Evolutionary conservation across 768 basidiomycete species (phyloP).

Genomic region (Inosperma sp.): DNA sequence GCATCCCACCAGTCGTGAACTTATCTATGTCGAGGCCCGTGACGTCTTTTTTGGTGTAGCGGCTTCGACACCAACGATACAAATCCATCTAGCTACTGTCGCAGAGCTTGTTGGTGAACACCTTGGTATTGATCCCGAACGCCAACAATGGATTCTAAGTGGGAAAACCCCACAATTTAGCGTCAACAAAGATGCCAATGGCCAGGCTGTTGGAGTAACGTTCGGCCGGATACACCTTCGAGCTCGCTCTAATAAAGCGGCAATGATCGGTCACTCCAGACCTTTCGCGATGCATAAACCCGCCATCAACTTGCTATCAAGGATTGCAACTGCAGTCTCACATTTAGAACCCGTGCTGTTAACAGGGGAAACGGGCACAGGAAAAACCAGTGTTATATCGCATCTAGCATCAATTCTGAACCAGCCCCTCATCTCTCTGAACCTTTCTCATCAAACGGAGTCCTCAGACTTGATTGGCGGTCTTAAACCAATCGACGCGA

Average conservation of each 20-base stretch:
- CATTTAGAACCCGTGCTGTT: slow-evolving; percentile 81
- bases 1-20: slow-evolving; percentile 76
- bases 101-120: slow-evolving; percentile 53
- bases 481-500: slow-evolving; percentile 92
- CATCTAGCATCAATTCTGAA: slow-evolving; percentile 78
- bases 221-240: slow-evolving; percentile 60
- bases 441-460: slow-evolving; percentile 95
- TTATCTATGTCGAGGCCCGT: slow-evolving; percentile 80
- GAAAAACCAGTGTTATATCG: slow-evolving; percentile 91
- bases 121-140: slow-evolving; percentile 65
- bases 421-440: slow-evolving; percentile 78
- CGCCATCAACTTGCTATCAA: slow-evolving; percentile 71
- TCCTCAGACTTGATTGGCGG: slow-evolving; percentile 92
- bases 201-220: slow-evolving; percentile 49
- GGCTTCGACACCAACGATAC: slow-evolving; percentile 47
- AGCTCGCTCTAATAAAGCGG: slow-evolving; percentile 38
- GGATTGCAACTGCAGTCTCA: slow-evolving; percentile 69
- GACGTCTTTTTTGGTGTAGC: slow-evolving; percentile 89
- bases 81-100: slow-evolving; percentile 45
- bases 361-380: slow-evolving; percentile 98
- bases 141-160: slow-evolving; percentile 64
- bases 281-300: slow-evolving; percentile 91
- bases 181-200: slow-evolving; percentile 64
- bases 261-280: slow-evolving; percentile 35
- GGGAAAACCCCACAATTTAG: slow-evolving; percentile 63